Evolutionary conservation across 306 rosid species (phyloP).

Genomic region (Cicer arietinum): DNA sequence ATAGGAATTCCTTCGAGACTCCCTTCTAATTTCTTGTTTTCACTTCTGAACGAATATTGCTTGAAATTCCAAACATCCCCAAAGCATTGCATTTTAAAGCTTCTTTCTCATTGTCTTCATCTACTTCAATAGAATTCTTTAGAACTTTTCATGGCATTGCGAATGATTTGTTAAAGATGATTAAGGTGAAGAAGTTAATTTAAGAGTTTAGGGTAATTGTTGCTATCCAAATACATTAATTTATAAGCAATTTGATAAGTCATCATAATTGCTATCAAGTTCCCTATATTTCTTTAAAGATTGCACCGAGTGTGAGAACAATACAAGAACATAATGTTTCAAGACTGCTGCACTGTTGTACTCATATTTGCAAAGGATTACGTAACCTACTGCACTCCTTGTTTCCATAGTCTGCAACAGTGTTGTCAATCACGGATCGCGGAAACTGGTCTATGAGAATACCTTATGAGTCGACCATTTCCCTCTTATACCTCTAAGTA

Average conservation of each 20-base stretch:
- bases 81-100: conserved; percentile 1
- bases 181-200: conserved; percentile 14
- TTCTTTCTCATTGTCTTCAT: neutral
- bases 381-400: conserved; percentile 18
- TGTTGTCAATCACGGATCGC: too few relatives aligned
- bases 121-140: neutral
- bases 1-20: neutral
- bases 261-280: conserved; percentile 21
- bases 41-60: neutral
- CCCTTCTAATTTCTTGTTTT: conserved; percentile 5
- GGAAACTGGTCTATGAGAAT: neutral
- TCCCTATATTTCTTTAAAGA: neutral
- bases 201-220: neutral
- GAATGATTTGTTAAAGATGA: neutral
- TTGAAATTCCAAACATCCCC: neutral
- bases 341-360: neutral
- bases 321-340: conserved; percentile 16
- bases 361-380: conserved; percentile 1
- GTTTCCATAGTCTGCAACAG: neutral
- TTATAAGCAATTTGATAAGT: conserved; percentile 18
- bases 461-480: neutral
- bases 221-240: conserved; percentile 13
- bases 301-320: neutral
- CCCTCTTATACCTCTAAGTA: conserved; percentile 6
- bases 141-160: conserved; percentile 6